Conservation (phyloP, 148 eudicot species). For the Amaranthus cruentus region DNA sequence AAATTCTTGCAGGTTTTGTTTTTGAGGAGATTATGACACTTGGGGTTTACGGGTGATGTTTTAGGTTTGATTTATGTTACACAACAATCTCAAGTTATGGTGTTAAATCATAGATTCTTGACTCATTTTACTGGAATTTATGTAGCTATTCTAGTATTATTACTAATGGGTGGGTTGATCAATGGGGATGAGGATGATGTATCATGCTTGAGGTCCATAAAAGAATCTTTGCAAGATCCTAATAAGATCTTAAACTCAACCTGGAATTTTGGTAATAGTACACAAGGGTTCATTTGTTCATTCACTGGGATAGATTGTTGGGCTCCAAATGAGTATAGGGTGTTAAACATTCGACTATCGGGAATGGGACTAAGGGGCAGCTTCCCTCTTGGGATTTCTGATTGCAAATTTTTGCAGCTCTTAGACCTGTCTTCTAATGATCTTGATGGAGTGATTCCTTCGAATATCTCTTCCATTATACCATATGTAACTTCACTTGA, state of each 20-base stretch:
- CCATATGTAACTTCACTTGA: constrained; percentile 35
- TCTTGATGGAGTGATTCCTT: constrained; percentile 39
- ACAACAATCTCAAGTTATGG: constrained; percentile 8
- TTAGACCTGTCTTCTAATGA: constrained; percentile 51
- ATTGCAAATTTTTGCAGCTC: constrained; percentile 34
- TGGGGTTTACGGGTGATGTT: not conserved
- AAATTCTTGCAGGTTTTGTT: constrained; percentile 14
- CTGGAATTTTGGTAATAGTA: constrained; percentile 49
- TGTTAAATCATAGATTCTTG: constrained; percentile 1
- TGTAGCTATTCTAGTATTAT: not conserved
- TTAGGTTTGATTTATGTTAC: constrained; percentile 4
- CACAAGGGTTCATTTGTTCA: constrained; percentile 46
- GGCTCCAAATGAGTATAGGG: constrained; percentile 44
- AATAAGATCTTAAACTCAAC: constrained; percentile 21
- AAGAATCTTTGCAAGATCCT: constrained; percentile 50
- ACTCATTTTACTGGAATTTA: not conserved
- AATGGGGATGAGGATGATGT: constrained; percentile 31
- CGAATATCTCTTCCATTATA: constrained; percentile 26
- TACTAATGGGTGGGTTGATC: constrained; percentile 16
- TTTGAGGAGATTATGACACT: not conserved
- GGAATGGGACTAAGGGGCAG: constrained; percentile 45
- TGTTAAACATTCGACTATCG: constrained; percentile 39
- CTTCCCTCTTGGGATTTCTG: constrained; percentile 42
- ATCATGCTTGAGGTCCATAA: constrained; percentile 49
- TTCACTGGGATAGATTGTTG: constrained; percentile 57